Base-by-base conservation (phyloP, 768 basidiomycete genomes). In the Xanthoconium stramineum region DNA sequence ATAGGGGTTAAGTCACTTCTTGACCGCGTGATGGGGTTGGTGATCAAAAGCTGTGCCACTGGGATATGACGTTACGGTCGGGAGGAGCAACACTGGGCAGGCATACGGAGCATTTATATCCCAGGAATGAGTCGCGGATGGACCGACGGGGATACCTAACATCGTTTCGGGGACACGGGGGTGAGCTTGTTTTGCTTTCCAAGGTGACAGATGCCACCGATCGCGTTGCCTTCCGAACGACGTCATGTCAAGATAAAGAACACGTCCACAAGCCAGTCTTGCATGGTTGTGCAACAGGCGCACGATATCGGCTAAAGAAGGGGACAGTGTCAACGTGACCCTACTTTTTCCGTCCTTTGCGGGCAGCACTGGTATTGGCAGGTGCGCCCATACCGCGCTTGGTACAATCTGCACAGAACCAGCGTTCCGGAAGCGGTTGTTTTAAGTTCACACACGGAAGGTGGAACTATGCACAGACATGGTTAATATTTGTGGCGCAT, bases 351-450 rank as follows among this genome's bases (percentile, higher is more conserved):
- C 76, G 70, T 38, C 76, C 75, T 62, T 77, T 77, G 28, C 76
- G 75, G 52, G 62, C 58, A 47, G 68, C 57, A n/a, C 61, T 63
- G 7, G 61, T 55, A 17, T 53, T 44, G 33, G 70, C 48, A 44
- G 69, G 69, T 49, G 67, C 68, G 54, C 70, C 70, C 68, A 72
- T 72, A 35, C 70, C 65, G 55, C 68, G 74, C 48, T 67, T 69
- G 10, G 75, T 70, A 60, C 84, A 86, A n/a, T 80, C 78, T 9
- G 79, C 72, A 61, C 84, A 85, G 57, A 76, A 84, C 84, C 83
- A 85, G 15, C 67, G 68, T 50, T 83, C 82, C 8, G 83, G 83
- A 50, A 83, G 72, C 29, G 80, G 80, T 24, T 78, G 77, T 60
- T 79, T 82, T 51, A 86, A 67, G 53, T 76, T 79, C 53, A 86